Conservation (phyloP, 2,329 filamentous ascomycete species). For the Colletotrichum spaethianum region DNA sequence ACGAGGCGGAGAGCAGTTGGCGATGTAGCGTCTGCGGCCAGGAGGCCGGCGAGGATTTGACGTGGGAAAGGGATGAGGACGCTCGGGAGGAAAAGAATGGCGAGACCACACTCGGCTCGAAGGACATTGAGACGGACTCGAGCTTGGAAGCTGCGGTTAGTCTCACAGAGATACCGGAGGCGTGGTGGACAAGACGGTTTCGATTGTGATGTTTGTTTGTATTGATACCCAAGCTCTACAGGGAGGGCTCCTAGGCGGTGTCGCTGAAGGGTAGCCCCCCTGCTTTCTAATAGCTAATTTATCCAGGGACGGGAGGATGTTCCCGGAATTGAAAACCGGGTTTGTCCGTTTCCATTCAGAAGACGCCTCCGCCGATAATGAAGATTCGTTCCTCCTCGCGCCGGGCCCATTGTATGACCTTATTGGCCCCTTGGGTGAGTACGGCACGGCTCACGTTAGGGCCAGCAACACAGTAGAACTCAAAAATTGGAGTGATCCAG, state of each 20-base stretch:
- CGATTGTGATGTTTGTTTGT: not conserved
- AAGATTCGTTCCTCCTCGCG: constrained; percentile 94
- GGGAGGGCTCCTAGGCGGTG: not conserved
- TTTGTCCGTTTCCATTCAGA: constrained; percentile 53
- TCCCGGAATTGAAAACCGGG: too few relatives aligned
- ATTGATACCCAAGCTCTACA: constrained; percentile 11
- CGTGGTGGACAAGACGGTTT: constrained; percentile 23
- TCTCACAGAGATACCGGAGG: constrained; percentile 23
- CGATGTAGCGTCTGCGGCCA: not conserved
- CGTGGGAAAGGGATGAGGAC: not conserved
- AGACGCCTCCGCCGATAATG: constrained; percentile 97
- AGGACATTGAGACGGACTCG: not conserved
- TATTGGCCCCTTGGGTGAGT: constrained; percentile 88
- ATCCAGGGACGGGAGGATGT: not conserved
- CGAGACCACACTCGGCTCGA: not conserved
- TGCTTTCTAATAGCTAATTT: constrained; percentile 18
- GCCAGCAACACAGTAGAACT: constrained; percentile 95
- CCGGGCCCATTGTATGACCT: constrained; percentile 91
- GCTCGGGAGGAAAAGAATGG: not conserved
- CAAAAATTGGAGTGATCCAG: constrained; percentile 92
- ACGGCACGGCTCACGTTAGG: constrained; percentile 75
- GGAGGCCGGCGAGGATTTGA: not conserved
- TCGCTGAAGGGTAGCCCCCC: not conserved
- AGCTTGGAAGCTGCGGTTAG: not conserved
- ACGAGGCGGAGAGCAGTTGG: not conserved